Evolutionary conservation across 2,329 filamentous ascomycete genomes (phyloP).

Genomic region (Aspergillus vadensis): DNA sequence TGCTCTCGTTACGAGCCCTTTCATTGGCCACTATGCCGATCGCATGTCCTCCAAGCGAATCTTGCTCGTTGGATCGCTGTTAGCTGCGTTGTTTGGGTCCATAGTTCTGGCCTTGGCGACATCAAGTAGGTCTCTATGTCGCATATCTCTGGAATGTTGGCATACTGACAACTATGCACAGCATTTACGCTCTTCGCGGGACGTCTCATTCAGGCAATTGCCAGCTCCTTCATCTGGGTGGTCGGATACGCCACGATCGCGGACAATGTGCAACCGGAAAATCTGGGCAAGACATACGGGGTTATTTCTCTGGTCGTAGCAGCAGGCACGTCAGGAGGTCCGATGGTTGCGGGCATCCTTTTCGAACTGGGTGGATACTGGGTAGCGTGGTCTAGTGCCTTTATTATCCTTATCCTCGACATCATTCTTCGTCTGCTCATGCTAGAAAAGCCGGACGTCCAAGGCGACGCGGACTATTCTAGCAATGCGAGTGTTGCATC

Average conservation of each 20-base stretch:
- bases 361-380: constrained; percentile 33
- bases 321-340: constrained; percentile 31
- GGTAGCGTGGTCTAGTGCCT: constrained; percentile 32
- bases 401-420: constrained; percentile 30
- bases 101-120: constrained; percentile 23
- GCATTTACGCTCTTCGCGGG: constrained; percentile 26
- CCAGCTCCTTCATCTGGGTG: constrained; percentile 31
- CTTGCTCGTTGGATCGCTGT: constrained; percentile 25
- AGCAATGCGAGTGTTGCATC: background rate
- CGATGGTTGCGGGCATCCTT: constrained; percentile 30
- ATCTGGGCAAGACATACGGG: constrained; percentile 31
- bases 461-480: background rate
- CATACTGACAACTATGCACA: background rate
- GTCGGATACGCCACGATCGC: constrained; percentile 33
- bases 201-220: constrained; percentile 31
- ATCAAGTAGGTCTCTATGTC: constrained; percentile 22
- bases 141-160: background rate
- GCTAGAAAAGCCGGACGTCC: constrained; percentile 16
- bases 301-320: constrained; percentile 27
- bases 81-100: constrained; percentile 25
- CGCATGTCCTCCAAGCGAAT: constrained; percentile 21
- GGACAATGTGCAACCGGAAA: constrained; percentile 27
- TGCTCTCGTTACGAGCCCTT: constrained; percentile 24
- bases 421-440: constrained; percentile 31
- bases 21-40: constrained; percentile 29